phyloP scores from a whole-genome alignment of 768 basidiomycete species.

The Tylopilus rubrobrunneus region DNA sequence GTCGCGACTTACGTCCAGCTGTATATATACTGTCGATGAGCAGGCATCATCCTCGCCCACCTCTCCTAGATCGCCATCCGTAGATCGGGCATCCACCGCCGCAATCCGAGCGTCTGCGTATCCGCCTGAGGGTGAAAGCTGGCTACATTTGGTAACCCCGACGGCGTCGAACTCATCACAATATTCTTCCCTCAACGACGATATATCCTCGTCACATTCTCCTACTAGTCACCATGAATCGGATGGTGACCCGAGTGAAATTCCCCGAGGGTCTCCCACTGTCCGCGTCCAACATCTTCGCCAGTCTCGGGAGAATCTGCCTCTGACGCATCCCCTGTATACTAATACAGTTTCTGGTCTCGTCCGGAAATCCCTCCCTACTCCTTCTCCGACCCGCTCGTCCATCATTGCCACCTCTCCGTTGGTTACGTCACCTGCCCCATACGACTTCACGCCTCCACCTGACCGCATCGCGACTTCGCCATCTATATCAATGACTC shows the following conservation, averaged over 20 bases:
- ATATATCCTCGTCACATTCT: slow-evolving; percentile 25
- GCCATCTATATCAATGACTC: slow-evolving; percentile 13
- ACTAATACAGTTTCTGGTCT: slow-evolving; percentile 23
- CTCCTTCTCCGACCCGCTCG: slow-evolving; percentile 9
- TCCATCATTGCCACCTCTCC: slow-evolving; percentile 8
- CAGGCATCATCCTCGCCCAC: slow-evolving; percentile 3
- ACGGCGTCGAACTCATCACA: slow-evolving; percentile 21
- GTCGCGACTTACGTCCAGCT: slow-evolving; percentile 34
- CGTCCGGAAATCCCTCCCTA: slow-evolving; percentile 10
- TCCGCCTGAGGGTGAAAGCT: slow-evolving; percentile 28
- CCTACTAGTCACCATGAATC: slow-evolving; percentile 16
- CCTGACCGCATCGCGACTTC: slow-evolving; percentile 12
- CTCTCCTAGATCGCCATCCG: slow-evolving; percentile 6
- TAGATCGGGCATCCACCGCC: slow-evolving; percentile 16
- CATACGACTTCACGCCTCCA: slow-evolving; percentile 13
- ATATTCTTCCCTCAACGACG: slow-evolving; percentile 16
- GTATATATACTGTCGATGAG: slow-evolving; percentile 9
- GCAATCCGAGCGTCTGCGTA: slow-evolving; percentile 12
- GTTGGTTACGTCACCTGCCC: background rate
- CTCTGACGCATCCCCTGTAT: slow-evolving; percentile 23
- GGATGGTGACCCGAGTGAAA: slow-evolving; percentile 4
- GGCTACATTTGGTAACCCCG: slow-evolving; percentile 30
- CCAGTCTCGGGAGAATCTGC: slow-evolving; percentile 1
- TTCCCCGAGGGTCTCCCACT: background rate
- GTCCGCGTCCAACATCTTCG: slow-evolving; percentile 4